Evolutionary conservation across 345 rosid species (phyloP).

Genomic region (Pugionium dolabratum): DNA sequence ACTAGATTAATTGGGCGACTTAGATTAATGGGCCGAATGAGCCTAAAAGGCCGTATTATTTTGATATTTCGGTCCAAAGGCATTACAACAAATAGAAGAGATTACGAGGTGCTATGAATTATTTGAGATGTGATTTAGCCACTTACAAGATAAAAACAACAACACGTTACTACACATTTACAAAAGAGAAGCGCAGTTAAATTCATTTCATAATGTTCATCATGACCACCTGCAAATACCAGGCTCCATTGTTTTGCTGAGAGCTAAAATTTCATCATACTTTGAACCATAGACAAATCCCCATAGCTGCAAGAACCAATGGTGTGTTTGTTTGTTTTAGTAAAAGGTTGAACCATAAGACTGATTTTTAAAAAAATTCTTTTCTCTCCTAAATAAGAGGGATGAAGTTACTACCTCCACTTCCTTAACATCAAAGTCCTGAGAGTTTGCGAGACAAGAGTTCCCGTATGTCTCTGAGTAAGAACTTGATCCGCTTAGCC

Average conservation of each 20-base stretch:
- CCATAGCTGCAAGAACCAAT: slow-evolving; percentile 64
- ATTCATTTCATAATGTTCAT: slow-evolving; percentile 1
- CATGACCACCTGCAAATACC: slow-evolving; percentile 82
- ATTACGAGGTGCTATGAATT: slow-evolving; percentile 11
- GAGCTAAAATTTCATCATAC: slow-evolving; percentile 79
- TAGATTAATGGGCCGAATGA: slow-evolving; percentile 15
- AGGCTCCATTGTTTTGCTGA: slow-evolving; percentile 61
- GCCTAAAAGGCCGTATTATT: neutral
- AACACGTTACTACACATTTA: slow-evolving; percentile 11
- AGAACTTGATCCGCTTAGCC: slow-evolving; percentile 88
- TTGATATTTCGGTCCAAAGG: slow-evolving; percentile 11
- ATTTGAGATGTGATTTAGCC: slow-evolving; percentile 1
- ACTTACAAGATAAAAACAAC: slow-evolving; percentile 19
- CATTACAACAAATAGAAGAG: neutral
- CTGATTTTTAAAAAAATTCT: too few relatives aligned
- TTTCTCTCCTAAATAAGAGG: neutral
- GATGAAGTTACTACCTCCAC: slow-evolving; percentile 66
- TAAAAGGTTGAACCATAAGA: neutral
- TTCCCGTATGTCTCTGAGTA: slow-evolving; percentile 93
- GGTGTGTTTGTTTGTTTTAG: slow-evolving; percentile 4
- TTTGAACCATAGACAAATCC: slow-evolving; percentile 83
- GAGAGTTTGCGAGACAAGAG: slow-evolving; percentile 75
- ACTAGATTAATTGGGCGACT: too few relatives aligned
- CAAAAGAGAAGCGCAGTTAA: slow-evolving; percentile 8
- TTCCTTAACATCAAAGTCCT: slow-evolving; percentile 85